A percentile compares a stretch with the other conserved stretches of the same genome.
Evolutionary conservation across 1,284 basidiomycete species (phyloP).

Genomic region (Ustilago crameri): DNA sequence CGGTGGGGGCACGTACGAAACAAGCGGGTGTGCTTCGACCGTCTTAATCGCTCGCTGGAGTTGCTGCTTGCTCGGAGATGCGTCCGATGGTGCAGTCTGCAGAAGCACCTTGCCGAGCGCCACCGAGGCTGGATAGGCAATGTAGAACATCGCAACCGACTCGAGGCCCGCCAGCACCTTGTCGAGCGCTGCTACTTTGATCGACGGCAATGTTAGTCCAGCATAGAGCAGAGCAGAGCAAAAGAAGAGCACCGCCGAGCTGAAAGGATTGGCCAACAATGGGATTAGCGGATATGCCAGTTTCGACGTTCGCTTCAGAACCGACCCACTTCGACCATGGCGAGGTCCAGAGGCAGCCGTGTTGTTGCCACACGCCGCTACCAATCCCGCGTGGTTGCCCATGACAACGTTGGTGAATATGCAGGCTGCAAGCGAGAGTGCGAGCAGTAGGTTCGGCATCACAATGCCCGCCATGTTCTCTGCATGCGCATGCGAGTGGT

Average conservation of each 20-base stretch:
- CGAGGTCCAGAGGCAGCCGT: slow-evolving; percentile 49
- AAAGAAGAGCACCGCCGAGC: slow-evolving; percentile 65
- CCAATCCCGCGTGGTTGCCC: slow-evolving; percentile 61
- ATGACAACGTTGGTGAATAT: slow-evolving; percentile 58
- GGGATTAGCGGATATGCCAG: slow-evolving; percentile 50
- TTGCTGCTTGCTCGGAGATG: slow-evolving; percentile 35
- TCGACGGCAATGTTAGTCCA: slow-evolving; percentile 53
- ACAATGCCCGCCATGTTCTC: slow-evolving; percentile 48
- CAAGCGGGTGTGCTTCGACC: slow-evolving; percentile 60
- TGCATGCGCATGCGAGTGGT: slow-evolving; percentile 49
- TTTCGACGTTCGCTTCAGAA: slow-evolving; percentile 52
- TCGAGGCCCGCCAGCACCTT: slow-evolving; percentile 66
- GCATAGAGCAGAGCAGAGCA: slow-evolving; percentile 52
- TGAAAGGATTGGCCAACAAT: slow-evolving; percentile 65
- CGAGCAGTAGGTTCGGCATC: slow-evolving; percentile 52
- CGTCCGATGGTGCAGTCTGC: slow-evolving; percentile 56
- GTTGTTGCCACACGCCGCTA: slow-evolving; percentile 64
- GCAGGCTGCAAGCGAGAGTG: slow-evolving; percentile 45
- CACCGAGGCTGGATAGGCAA: slow-evolving; percentile 59
- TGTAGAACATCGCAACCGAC: slow-evolving; percentile 62
- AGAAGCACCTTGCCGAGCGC: slow-evolving; percentile 63
- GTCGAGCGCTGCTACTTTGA: slow-evolving; percentile 64
- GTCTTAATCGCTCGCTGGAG: slow-evolving; percentile 48
- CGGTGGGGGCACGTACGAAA: slow-evolving; percentile 52
- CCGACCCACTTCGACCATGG: slow-evolving; percentile 51